Conservation (phyloP, 495 filamentous ascomycete species). For the Aspergillus diversus region DNA sequence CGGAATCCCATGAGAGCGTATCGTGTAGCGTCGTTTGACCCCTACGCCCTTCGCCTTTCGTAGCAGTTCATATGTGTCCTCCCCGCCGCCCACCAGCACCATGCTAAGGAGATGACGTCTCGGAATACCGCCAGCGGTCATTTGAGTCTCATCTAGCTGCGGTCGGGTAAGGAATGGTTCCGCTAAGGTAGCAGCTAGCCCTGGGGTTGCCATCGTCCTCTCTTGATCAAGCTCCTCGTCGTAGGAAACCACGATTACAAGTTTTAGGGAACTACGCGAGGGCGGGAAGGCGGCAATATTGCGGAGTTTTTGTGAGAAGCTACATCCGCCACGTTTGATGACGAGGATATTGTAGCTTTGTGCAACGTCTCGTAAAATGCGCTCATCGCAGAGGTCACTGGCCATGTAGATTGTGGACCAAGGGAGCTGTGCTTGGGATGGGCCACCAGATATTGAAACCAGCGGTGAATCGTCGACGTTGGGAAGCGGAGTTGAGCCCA, state of each 20-base stretch:
- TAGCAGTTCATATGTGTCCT: conserved; percentile 66
- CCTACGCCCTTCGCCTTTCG: conserved; percentile 65
- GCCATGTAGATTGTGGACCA: conserved; percentile 75
- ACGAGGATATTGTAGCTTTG: conserved; percentile 79
- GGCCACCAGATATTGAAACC: conserved; percentile 42
- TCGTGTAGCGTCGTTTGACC: conserved; percentile 74
- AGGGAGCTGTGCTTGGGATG: conserved; percentile 52
- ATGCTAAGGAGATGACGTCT: conserved; percentile 77
- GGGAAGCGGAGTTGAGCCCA: conserved; percentile 76
- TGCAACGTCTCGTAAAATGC: conserved; percentile 61
- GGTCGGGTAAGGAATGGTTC: conserved; percentile 63
- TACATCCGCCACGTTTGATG: conserved; percentile 82
- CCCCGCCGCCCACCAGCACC: conserved; percentile 82
- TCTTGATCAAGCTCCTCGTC: conserved; percentile 38
- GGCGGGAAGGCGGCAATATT: conserved; percentile 81
- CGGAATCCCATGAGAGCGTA: conserved; percentile 78
- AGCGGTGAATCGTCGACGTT: conserved; percentile 61
- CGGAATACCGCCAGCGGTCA: conserved; percentile 69
- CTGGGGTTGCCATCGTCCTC: conserved; percentile 5
- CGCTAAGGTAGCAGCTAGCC: conserved; percentile 47
- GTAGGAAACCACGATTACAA: conserved; percentile 81
- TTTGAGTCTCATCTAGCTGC: conserved; percentile 74
- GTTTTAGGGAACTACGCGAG: conserved; percentile 61
- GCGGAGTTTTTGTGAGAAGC: conserved; percentile 77
- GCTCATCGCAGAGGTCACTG: conserved; percentile 65